Evolutionary conservation across 163 green algal genomes (phyloP), one percentile per base, ranked within the genome.

Genomic region (Volvox carteri): DNA sequence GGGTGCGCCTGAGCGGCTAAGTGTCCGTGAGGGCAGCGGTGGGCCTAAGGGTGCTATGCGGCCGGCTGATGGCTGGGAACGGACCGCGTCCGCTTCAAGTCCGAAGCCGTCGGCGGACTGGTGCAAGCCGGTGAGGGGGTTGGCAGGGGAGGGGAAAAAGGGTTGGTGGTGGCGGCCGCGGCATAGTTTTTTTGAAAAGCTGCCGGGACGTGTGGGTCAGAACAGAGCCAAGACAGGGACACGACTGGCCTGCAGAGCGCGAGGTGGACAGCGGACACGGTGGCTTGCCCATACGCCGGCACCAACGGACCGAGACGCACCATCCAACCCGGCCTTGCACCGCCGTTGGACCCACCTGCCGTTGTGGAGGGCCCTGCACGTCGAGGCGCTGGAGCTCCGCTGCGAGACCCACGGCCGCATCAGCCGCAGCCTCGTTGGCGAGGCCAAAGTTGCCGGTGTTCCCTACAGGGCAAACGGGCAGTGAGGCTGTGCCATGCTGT

Each of bases 301-400:
- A n/a, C n/a, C n/a, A n/a, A n/a, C n/a, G n/a, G n/a, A n/a, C n/a
- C n/a, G n/a, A n/a, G n/a, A n/a, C n/a, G n/a, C n/a, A n/a, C n/a
- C n/a, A n/a, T n/a, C n/a, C n/a, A n/a, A n/a, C n/a, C n/a, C n/a
- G n/a, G n/a, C n/a, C n/a, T n/a, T n/a, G n/a, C n/a, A n/a, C n/a
- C n/a, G n/a, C n/a, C n/a, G n/a, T n/a, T n/a, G n/a, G n/a, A n/a
- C n/a, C n/a, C n/a, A n/a, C n/a, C n/a, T n/a, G n/a, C 50, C 50
- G 50, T 58, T 58, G 50, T 58, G 12, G 50, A 8, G 33, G 68
- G 33, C 33, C 77, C 41, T 75, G 39, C 4, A 85, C 14, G 54
- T 73, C 52, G 8, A 85, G 52, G 18, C 76, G 76, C 76, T 73
- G 52, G 1, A 85, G 28, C 16, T 62, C 52, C n/a, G 46, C 52